Conservation (phyloP, 78 protist genomes). For the Polysphondylium violaceum region DNA sequence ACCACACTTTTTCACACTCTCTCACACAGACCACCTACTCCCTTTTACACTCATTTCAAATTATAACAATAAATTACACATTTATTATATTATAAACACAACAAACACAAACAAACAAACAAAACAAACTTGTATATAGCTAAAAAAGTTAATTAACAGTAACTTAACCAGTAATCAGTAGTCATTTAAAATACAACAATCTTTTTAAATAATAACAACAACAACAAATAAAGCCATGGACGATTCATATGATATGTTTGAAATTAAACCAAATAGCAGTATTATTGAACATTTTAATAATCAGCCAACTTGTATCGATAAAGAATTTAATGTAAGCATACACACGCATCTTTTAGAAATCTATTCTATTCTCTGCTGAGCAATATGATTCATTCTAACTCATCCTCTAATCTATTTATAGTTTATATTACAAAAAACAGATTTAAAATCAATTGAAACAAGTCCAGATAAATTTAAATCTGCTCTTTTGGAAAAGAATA, state of each 20-base stretch:
- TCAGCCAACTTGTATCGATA: constrained; percentile 67
- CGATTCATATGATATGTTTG: constrained; percentile 48
- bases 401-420: background rate
- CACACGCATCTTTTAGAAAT: background rate
- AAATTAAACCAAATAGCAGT: constrained; percentile 54
- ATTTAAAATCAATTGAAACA: constrained; percentile 43
- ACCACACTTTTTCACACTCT: too few species aligned
- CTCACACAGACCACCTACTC: too few species aligned
- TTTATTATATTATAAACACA: too few species aligned
- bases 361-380: background rate
- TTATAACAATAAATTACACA: too few species aligned
- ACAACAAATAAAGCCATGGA: constrained; percentile 31
- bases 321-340: constrained; percentile 61
- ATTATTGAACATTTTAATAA: constrained; percentile 71
- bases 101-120: too few species aligned
- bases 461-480: constrained; percentile 67
- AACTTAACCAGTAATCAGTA: background rate
- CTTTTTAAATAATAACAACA: background rate
- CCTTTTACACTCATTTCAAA: too few species aligned
- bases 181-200: background rate
- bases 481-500: constrained; percentile 46
- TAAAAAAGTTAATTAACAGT: too few species aligned
- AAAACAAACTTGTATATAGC: background rate
- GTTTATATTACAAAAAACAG: constrained; percentile 75
- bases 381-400: background rate